Percentiles rank a stretch among this genome's conserved stretches.
phyloP scores from a whole-genome alignment of 768 basidiomycete genomes.

The Kwoniella sp. region DNA sequence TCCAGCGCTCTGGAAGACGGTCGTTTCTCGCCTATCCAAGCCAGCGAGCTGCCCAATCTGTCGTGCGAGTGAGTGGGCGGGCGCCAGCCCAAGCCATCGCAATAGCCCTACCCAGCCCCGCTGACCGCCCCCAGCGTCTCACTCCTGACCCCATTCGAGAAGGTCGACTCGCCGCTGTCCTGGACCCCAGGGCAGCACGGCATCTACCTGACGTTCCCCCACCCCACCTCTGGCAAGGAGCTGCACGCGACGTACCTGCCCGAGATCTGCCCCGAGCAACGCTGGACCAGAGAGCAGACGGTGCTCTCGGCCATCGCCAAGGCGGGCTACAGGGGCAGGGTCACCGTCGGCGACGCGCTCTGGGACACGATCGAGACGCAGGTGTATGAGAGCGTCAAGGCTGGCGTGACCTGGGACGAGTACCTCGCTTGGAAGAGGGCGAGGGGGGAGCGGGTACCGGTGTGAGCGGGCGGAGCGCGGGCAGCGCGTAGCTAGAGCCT shows the following conservation, averaged over 20 bases:
- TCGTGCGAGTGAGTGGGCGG: constrained; percentile 71
- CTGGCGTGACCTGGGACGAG: constrained; percentile 28
- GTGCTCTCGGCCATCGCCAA: constrained; percentile 88
- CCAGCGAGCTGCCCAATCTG: constrained; percentile 69
- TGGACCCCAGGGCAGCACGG: constrained; percentile 93
- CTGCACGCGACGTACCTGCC: constrained; percentile 90
- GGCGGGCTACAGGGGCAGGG: constrained; percentile 61
- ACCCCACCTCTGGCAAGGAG: constrained; percentile 51
- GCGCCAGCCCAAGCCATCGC: neutral
- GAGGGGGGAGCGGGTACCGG: neutral
- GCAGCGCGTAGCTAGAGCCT: too few relatives aligned
- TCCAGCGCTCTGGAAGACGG: constrained; percentile 74
- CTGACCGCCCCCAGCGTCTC: constrained; percentile 61
- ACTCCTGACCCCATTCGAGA: constrained; percentile 87
- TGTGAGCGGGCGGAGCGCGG: too few relatives aligned
- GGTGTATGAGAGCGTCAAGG: constrained; percentile 46
- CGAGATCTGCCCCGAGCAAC: constrained; percentile 85
- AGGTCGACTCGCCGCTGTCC: constrained; percentile 76
- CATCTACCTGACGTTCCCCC: constrained; percentile 76
- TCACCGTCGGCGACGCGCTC: constrained; percentile 36
- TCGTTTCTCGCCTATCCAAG: constrained; percentile 73
- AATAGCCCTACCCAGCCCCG: neutral
- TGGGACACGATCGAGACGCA: constrained; percentile 40
- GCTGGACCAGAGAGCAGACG: constrained; percentile 86
- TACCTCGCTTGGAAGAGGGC: constrained; percentile 28